Base-by-base conservation (phyloP, 441 rosid genomes). In the Mallotus repandus region DNA sequence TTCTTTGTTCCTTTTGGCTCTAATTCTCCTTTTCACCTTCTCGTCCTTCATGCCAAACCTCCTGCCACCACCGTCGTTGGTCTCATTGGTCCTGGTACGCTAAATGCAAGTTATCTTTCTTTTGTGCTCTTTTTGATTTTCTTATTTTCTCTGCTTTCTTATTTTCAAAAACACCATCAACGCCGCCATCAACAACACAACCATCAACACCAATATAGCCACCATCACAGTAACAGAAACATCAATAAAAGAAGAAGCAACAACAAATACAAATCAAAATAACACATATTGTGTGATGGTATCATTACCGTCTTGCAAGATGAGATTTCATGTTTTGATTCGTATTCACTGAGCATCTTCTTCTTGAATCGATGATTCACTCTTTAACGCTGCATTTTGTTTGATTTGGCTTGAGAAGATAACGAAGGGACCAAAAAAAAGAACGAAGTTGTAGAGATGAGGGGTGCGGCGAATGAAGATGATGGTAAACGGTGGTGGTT, bases 11-110 rank as follows among this genome's bases (percentile, higher is more conserved):
- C 93, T 5, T 80, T 69, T 61, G 78, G 77, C 74, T 70, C 89
- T 9, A 77, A 80, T 77, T 68, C 73, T 63, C 92, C 87, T 12
- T 95, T 89, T 80, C 88, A 86, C 74, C 93, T 95, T 79, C 55
- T 89, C 67, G 71, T 92, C 81, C 86, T 92, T 63, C 86, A 91
- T 74, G 90, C 97, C 73, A 92, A 88, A 79, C 93, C 95, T 63
- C 14, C 81, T 77, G 70, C 93, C 68, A 9, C 85, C 74, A 66
- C 94, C 35, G 81, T 79, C 70, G 81, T 90, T 43, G 87, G 91
- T 71, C 82, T 95, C 63, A 88, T 86, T 38, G 99, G 97, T 56
- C 91, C 97, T 29, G 99, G 94, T 94, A 79, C 7, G 29, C 29
- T 25, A 2, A n/a, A n/a, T n/a, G n/a, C n/a, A n/a, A n/a, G n/a